phyloP scores from a whole-genome alignment of 2,329 filamentous ascomycete species.

The Diaporthe longicolla region DNA sequence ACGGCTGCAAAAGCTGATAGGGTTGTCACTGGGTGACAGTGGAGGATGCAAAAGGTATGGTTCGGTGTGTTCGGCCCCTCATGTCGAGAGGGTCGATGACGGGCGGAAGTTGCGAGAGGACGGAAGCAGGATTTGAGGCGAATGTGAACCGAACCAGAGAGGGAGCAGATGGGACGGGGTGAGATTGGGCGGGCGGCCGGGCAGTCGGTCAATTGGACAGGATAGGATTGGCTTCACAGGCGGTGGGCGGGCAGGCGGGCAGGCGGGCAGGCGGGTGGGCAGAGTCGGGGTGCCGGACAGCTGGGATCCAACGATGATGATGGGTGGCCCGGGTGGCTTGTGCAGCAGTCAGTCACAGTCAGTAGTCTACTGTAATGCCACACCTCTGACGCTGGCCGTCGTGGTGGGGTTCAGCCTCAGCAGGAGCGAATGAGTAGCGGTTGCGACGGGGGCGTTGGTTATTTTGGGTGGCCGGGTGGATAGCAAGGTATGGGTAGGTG shows the following conservation, averaged over 20 bases:
- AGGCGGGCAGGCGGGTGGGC: conserved; percentile 1
- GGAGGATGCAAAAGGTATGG: conserved; percentile 15
- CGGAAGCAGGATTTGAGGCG: conserved; percentile 27
- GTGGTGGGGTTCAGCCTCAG: conserved; percentile 24
- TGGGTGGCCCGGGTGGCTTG: neutral
- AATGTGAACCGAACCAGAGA: conserved; percentile 15
- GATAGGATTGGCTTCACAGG: conserved; percentile 13
- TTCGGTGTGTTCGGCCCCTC: conserved; percentile 33
- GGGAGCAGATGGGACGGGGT: conserved; percentile 35
- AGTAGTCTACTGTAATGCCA: neutral
- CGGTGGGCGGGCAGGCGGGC: neutral
- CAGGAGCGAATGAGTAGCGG: conserved; percentile 19
- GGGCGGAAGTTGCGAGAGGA: conserved; percentile 11
- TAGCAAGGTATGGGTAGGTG: neutral
- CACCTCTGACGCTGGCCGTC: conserved; percentile 1
- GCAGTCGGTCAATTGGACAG: conserved; percentile 10
- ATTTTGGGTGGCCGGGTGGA: conserved; percentile 12
- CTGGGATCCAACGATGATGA: conserved; percentile 18
- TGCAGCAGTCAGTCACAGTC: neutral
- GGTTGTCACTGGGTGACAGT: conserved; percentile 12
- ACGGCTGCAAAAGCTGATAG: conserved; percentile 4
- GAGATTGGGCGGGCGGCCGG: conserved; percentile 31
- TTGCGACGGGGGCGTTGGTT: neutral
- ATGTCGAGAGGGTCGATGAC: conserved; percentile 38
- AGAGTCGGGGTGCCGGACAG: conserved; percentile 24